Base-by-base conservation (phyloP, 2,329 filamentous ascomycete species). In the Ambrosiella beaveri region DNA sequence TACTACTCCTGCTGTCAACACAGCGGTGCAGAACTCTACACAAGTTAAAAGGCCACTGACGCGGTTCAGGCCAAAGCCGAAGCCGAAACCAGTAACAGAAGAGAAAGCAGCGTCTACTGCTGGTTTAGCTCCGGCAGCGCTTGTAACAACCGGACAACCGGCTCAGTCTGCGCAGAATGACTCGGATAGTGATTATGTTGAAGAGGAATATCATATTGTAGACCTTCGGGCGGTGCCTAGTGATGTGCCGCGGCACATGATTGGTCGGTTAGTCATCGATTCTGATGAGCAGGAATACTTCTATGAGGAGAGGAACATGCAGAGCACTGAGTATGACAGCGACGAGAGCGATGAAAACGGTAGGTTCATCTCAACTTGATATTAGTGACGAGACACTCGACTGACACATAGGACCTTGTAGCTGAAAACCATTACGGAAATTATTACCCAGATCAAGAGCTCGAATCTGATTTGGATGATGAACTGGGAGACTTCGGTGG, bases 381-480 rank as follows among this genome's bases (percentile, higher is more conserved):
- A 41, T 12, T 11, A 41, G 39, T 15, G 44, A 15, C 7, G n/a
- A 17, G 17, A 51, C 35, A 11, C 17, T 27, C 6, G 5, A n/a
- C 47, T 51, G 3, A 35, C 17, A 51, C 8, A 35, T 11, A 27
- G n/a, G 15, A 35, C 4, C 27, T 27, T 54, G 9, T 61, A 82
- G 84, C 86, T 40, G 86, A 90, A 66, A 84, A 88, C 64, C 82
- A 88, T 68, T 88, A 89, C 65, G 81, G 82, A 2, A 83, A 85
- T 57, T 86, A 90, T 66, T 90, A 90, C 63, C 86, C 86, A 0
- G 86, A 90, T 62, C 85, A 90, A 57, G 86, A 90, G 66, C 76
- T 88, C 12, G 82, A 80, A 50, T 83, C 80, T 13, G 85, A 88
- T 63, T 49, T 45, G n/a, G 60, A 62, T 50, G 57, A 53, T 68